Conservation (phyloP, 257 asterid genomes). For the Dorcoceras hygrometricum region DNA sequence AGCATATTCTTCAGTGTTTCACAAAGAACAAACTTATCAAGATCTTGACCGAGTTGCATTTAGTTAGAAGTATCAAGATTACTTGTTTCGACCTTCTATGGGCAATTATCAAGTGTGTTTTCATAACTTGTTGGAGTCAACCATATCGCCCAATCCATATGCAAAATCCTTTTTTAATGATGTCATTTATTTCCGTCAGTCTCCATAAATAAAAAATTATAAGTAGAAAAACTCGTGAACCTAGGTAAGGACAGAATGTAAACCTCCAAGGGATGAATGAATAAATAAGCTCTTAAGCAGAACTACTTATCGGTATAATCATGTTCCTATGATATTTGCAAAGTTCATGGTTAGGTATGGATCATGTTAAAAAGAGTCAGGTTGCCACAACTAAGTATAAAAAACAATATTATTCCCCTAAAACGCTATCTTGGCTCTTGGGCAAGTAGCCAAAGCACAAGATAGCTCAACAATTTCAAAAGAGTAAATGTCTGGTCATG, state of each 20-base stretch:
- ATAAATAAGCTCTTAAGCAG: background rate
- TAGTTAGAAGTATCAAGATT: background rate
- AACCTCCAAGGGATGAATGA: conserved; percentile 7
- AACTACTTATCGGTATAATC: conserved; percentile 2
- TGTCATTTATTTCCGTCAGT: conserved; percentile 5
- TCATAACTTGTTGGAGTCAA: background rate
- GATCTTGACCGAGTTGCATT: no score
- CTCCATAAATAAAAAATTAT: background rate
- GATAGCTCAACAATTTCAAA: conserved; percentile 16
- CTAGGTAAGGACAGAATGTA: conserved; percentile 8
- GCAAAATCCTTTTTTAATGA: conserved; percentile 8
- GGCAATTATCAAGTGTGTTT: background rate
- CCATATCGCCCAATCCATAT: conserved; percentile 7
- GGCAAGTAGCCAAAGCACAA: conserved; percentile 17
- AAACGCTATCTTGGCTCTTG: background rate
- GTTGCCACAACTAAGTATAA: background rate
- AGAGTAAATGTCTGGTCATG: conserved; percentile 14
- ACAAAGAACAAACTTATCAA: no score
- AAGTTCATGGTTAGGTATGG: conserved; percentile 4
- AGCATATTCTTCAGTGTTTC: no score
- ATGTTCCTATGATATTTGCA: background rate
- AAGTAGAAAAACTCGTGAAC: conserved; percentile 16
- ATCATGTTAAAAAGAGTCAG: conserved; percentile 6
- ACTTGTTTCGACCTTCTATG: background rate
- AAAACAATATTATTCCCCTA: background rate